Percentiles rank a stretch among this genome's conserved stretches.
Conservation (phyloP, 2,329 filamentous ascomycete species). For the Davidsoniella virescens region DNA sequence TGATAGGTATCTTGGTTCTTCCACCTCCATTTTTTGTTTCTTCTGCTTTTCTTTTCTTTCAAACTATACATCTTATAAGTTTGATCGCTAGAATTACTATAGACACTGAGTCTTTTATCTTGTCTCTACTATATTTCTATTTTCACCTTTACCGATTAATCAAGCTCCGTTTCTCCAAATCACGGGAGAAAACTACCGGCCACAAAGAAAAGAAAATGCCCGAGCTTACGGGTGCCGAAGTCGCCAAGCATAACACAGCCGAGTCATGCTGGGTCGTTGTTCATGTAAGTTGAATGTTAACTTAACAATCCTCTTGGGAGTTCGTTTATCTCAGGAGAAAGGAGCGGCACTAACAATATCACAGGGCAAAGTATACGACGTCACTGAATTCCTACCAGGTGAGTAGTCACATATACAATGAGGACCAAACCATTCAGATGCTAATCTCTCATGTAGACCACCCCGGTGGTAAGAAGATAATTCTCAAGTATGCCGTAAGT, state of each 20-base stretch:
- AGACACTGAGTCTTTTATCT: not conserved
- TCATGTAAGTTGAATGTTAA: slow-evolving; percentile 36
- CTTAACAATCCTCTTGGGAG: slow-evolving; percentile 11
- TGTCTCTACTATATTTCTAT: not conserved
- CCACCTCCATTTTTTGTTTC: not conserved
- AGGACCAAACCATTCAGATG: not conserved
- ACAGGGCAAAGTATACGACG: slow-evolving; percentile 72
- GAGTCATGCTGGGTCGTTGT: slow-evolving; percentile 89
- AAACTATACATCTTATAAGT: not conserved
- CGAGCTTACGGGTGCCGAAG: slow-evolving; percentile 34
- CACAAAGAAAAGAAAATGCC: slow-evolving; percentile 18
- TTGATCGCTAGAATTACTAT: too few relatives aligned
- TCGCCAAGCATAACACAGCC: slow-evolving; percentile 57
- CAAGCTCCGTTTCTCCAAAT: not conserved
- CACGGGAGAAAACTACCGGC: too few relatives aligned
- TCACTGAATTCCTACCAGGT: slow-evolving; percentile 75
- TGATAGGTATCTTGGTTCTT: not conserved
- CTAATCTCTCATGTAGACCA: slow-evolving; percentile 40
- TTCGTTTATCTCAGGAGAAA: too few relatives aligned
- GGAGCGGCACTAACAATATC: slow-evolving; percentile 1
- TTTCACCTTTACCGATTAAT: not conserved
- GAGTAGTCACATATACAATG: slow-evolving; percentile 9
- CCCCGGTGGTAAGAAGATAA: slow-evolving; percentile 79
- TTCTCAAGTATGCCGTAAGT: slow-evolving; percentile 73
- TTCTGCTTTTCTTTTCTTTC: not conserved